Evolutionary conservation across 2,329 filamentous ascomycete genomes (phyloP).

Genomic region (Colletotrichum karsti): DNA sequence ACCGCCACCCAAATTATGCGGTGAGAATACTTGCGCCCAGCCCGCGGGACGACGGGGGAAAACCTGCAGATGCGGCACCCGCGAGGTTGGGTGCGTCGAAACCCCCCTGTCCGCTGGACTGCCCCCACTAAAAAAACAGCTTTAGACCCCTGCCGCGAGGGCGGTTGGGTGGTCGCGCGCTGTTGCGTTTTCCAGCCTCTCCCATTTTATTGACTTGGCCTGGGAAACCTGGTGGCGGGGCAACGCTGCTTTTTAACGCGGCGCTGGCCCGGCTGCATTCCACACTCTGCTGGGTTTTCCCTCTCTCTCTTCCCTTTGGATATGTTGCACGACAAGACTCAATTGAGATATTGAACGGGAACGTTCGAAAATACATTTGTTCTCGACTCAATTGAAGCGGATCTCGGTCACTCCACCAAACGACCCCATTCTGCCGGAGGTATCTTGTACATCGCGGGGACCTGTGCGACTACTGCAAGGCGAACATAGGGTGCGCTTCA

Average conservation of each 20-base stretch:
- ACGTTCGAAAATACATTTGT: neutral
- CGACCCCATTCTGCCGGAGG: neutral
- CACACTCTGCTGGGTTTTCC: neutral
- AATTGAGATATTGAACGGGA: no score
- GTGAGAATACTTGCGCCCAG: neutral
- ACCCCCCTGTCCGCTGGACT: neutral
- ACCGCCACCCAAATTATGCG: neutral
- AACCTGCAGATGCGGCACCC: constrained; percentile 7
- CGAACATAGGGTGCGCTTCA: neutral
- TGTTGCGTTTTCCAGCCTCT: constrained; percentile 41
- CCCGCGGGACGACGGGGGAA: neutral
- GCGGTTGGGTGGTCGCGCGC: constrained; percentile 25
- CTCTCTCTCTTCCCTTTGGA: constrained; percentile 6
- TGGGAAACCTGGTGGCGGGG: constrained; percentile 53
- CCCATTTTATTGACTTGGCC: constrained; percentile 43
- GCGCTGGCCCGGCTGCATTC: constrained; percentile 20
- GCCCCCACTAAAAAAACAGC: constrained; percentile 14
- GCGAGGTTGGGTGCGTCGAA: constrained; percentile 24
- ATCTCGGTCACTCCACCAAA: neutral
- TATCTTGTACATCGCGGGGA: neutral
- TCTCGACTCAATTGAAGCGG: no score
- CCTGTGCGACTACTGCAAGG: neutral
- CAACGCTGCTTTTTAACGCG: constrained; percentile 52
- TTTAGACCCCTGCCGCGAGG: constrained; percentile 18
- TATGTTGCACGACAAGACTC: neutral